Evolutionary conservation across 345 rosid genomes (phyloP).

Genomic region (Excoecaria agallocha): DNA sequence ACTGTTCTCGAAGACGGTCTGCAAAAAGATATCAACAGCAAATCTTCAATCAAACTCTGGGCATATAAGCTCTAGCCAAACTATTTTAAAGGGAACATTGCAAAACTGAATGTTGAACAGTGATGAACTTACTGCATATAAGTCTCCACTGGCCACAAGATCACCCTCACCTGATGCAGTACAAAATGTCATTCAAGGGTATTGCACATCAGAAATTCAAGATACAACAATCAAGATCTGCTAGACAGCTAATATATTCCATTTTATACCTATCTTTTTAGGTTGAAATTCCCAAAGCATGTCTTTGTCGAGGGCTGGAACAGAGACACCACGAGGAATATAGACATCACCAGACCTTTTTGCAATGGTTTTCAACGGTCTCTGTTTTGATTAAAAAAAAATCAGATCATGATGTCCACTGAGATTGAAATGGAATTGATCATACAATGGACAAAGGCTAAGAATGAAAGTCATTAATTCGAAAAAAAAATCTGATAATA

Average conservation of each 20-base stretch:
- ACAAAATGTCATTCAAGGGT: conserved; percentile 22
- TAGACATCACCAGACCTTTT: conserved; percentile 92
- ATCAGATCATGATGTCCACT: no score
- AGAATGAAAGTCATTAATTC: not conserved
- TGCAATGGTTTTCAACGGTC: conserved; percentile 98
- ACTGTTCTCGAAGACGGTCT: conserved; percentile 95
- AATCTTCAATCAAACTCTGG: conserved; percentile 13
- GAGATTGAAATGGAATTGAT: not conserved
- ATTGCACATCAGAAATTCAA: conserved; percentile 2
- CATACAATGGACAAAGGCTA: not conserved
- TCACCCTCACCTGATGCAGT: conserved; percentile 83
- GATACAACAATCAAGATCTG: not conserved
- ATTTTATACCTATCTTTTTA: conserved; percentile 60
- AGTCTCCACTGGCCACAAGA: conserved; percentile 93
- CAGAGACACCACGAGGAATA: conserved; percentile 99
- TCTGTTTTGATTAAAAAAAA: conserved; percentile 49
- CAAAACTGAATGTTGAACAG: conserved; percentile 15
- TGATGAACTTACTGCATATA: conserved; percentile 83
- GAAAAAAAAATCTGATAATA: not conserved
- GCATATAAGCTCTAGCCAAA: not conserved
- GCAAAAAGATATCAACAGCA: conserved; percentile 31
- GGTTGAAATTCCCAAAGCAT: conserved; percentile 92
- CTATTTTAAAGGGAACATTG: not conserved
- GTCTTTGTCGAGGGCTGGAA: conserved; percentile 97
- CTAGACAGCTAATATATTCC: conserved; percentile 2